Evolutionary conservation across 2,329 filamentous ascomycete species (phyloP).

Genomic region (Arthrobotrys megalospora): DNA sequence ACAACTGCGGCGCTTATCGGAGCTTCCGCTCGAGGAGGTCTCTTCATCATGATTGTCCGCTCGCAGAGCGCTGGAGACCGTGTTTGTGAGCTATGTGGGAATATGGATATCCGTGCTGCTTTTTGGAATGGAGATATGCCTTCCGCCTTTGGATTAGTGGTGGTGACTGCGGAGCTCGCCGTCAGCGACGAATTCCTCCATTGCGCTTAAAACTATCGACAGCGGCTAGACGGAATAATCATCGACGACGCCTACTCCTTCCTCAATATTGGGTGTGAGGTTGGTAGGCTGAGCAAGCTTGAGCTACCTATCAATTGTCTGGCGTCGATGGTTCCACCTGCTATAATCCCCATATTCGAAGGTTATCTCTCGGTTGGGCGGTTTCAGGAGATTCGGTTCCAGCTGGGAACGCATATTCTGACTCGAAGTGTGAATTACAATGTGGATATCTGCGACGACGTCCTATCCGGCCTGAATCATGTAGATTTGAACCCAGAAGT

Average conservation of each 20-base stretch:
- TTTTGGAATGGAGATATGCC: not conserved
- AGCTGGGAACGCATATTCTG: too few species aligned
- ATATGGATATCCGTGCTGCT: not conserved
- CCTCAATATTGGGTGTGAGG: not conserved
- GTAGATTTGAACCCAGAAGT: too few species aligned
- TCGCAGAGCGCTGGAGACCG: not conserved
- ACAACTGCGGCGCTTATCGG: not conserved
- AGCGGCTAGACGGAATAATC: not conserved
- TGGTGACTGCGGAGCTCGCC: not conserved
- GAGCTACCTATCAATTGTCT: not conserved
- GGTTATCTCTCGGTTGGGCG: not conserved
- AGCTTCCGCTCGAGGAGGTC: not conserved
- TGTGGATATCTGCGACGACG: too few species aligned
- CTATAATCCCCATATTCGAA: not conserved
- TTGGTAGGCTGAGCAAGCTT: conserved; percentile 10
- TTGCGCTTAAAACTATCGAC: not conserved
- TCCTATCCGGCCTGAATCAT: too few species aligned
- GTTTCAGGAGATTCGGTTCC: too few species aligned
- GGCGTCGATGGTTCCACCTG: not conserved
- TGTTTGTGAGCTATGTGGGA: not conserved
- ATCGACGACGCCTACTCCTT: conserved; percentile 15
- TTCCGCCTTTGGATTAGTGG: not conserved
- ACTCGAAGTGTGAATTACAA: too few species aligned
- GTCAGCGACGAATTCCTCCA: not conserved
- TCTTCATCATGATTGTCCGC: not conserved